Evolutionary conservation across 2,329 filamentous ascomycete genomes (phyloP).

Genomic region (Pseudogymnoascus verrucosus): DNA sequence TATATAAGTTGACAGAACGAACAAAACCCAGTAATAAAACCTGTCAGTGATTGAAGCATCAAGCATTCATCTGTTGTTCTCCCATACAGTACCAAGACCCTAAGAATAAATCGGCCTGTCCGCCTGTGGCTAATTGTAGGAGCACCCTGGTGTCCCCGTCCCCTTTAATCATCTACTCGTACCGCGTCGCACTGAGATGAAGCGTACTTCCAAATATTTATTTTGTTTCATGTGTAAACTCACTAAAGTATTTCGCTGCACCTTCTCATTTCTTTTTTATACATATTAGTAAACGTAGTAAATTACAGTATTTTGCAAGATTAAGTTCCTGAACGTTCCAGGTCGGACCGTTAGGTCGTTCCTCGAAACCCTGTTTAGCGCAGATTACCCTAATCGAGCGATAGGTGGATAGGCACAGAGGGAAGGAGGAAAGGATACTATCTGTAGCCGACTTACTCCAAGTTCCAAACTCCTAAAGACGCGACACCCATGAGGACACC

Average conservation of each 20-base stretch:
- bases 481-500: slow-evolving; percentile 7
- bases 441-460: slow-evolving; percentile 5
- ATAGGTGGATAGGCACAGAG: slow-evolving; percentile 6
- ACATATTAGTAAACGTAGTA: not conserved
- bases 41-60: not conserved
- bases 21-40: not conserved
- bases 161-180: slow-evolving; percentile 6
- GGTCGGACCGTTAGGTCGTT: slow-evolving; percentile 5
- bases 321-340: not conserved
- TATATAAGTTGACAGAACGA: not conserved
- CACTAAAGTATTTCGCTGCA: not conserved
- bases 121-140: not conserved
- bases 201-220: not conserved
- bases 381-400: slow-evolving; percentile 3
- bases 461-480: slow-evolving; percentile 6
- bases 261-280: slow-evolving; percentile 1
- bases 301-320: not conserved
- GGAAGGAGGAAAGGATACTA: slow-evolving; percentile 8
- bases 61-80: not conserved
- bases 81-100: slow-evolving; percentile 1
- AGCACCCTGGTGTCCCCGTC: not conserved
- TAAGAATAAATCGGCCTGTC: not conserved
- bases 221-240: slow-evolving; percentile 2
- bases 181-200: not conserved
- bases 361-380: slow-evolving; percentile 7